Conservation (phyloP, 306 rosid species). For the Rosa persica region DNA sequence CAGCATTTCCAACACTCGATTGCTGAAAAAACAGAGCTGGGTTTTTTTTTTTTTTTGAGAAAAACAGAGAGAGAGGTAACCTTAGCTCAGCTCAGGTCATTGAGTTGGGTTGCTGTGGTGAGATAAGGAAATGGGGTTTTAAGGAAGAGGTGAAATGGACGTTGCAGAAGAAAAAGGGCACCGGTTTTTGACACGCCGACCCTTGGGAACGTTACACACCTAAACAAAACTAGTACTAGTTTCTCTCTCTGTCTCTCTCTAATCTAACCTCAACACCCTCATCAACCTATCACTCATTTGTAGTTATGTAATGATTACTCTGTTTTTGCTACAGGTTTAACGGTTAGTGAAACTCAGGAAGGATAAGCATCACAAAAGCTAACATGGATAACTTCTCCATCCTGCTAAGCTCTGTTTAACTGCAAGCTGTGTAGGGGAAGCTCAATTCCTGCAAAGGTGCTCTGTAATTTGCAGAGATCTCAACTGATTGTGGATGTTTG, state of each 20-base stretch:
- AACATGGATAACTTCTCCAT: not conserved
- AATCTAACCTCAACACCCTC: not conserved
- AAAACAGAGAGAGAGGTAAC: not conserved
- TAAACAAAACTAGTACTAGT: not conserved
- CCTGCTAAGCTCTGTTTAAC: not conserved
- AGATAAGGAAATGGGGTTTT: conserved; percentile 2
- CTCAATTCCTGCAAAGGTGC: not conserved
- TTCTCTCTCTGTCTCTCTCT: not conserved
- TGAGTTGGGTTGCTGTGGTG: not conserved
- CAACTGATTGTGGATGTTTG: not conserved
- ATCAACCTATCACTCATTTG: conserved; percentile 7
- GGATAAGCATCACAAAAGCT: not conserved
- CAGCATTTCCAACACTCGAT: conserved; percentile 24
- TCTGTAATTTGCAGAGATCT: conserved; percentile 2
- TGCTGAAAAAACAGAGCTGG: not conserved
- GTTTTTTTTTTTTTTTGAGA: too few relatives aligned
- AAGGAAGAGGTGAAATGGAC: conserved; percentile 3
- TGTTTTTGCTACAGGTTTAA: not conserved
- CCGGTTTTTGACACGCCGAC: conserved; percentile 9
- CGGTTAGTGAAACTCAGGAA: not conserved
- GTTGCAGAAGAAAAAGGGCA: conserved; percentile 20
- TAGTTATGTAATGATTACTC: conserved; percentile 12
- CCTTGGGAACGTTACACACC: conserved; percentile 14
- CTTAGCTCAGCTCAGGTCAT: not conserved
- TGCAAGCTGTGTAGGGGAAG: not conserved